Base-by-base conservation (phyloP, 345 rosid species). In the Iberis pinnata region DNA sequence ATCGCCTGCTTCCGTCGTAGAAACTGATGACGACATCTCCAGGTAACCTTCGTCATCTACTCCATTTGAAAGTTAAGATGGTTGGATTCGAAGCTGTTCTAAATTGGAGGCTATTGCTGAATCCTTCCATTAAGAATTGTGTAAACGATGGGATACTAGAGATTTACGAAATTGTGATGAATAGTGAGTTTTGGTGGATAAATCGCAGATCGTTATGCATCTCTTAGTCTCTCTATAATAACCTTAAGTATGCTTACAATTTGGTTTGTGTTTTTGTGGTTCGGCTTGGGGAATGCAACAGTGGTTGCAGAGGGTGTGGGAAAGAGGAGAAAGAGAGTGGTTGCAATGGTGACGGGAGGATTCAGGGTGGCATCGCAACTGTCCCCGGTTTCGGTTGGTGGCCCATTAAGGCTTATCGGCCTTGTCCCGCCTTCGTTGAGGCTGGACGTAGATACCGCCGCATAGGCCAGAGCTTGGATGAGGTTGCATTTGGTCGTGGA, bases 361-460 rank as follows among this genome's bases (percentile, higher is more conserved):
- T 92, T 61, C 98, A 92, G 80, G 98, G 96, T 27, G 96, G 98
- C 59, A 92, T 92, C 12, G 95, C 95, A 13, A 83, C 86, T 1
- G 82, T 88, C 36, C 93, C 95, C 1, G 98, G 98, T 18, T 92
- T 92, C 33, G 95, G 98, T 16, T 92, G 98, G 98, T 88, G 95
- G 93, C 98, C 96, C 2, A 85, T 85, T 60, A 92, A 88, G 83
- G 98, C 95, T 58, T 88, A 88, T 63, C 64, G 96, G 42, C 96
- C 96, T 20, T 92, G 96, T 54, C 98, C 95, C 14, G 93, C 80
- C 8, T 88, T 84, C 40, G 63, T 92, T 12, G 89, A 88, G 26
- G 78, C 95, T 29, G 96, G 95, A 9, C 95, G 96, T 36, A 61
- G 93, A 69, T 88, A 88, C 56, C 71, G 75, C 24, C 77, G 88